Evolutionary conservation across 306 rosid species (phyloP).

Genomic region (Acmispon strigosus): DNA sequence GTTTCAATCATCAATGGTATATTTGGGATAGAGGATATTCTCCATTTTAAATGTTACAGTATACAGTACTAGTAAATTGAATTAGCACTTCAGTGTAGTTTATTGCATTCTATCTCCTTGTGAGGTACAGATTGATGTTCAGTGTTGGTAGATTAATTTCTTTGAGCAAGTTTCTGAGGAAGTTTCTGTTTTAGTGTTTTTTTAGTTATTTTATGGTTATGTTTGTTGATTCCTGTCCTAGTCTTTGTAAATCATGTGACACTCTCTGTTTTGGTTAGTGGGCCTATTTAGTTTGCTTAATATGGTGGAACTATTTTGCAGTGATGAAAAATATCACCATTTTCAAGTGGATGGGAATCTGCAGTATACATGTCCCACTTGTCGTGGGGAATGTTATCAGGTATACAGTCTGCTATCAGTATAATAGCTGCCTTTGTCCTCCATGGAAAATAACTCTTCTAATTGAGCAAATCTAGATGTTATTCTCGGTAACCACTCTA

Average conservation of each 20-base stretch:
- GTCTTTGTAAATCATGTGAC: neutral
- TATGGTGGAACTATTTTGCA: slow-evolving; percentile 34
- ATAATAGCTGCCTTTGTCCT: neutral
- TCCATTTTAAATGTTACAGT: neutral
- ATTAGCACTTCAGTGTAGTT: neutral
- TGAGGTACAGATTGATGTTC: neutral
- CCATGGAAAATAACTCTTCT: neutral
- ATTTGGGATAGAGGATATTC: slow-evolving; percentile 1
- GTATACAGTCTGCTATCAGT: slow-evolving; percentile 32
- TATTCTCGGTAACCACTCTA: neutral
- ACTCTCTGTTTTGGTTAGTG: neutral
- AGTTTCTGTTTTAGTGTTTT: neutral
- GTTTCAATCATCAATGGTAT: neutral
- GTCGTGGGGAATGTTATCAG: slow-evolving; percentile 97
- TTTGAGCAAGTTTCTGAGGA: neutral
- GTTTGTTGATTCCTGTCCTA: neutral
- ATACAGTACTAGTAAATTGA: neutral
- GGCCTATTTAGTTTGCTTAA: slow-evolving; percentile 15
- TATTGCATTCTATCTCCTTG: neutral
- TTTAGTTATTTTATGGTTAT: neutral
- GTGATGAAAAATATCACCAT: slow-evolving; percentile 86
- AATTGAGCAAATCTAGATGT: slow-evolving; percentile 2
- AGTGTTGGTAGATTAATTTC: neutral
- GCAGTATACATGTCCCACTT: slow-evolving; percentile 88
- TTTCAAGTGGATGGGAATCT: slow-evolving; percentile 93